Base-by-base conservation (phyloP, 2,329 filamentous ascomycete genomes). In the Pseudofabraea citricarpa region DNA sequence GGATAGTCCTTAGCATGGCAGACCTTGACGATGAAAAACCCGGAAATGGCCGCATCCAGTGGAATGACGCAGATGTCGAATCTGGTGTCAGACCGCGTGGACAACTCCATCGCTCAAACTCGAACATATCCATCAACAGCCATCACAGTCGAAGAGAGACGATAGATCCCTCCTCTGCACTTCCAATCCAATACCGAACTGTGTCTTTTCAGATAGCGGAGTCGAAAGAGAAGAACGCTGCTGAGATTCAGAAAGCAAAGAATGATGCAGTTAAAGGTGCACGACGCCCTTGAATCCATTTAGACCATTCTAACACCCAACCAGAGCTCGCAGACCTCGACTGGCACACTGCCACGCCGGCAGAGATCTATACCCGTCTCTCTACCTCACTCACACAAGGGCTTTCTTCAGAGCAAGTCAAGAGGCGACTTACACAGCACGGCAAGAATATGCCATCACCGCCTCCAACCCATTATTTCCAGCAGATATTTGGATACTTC, bases 391-490 rank as follows among this genome's bases (percentile, higher is more conserved):
- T 70, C 12, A 63, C 62, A 2, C 64, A 73, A 41, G 85, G 85
- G 40, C 72, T 90, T 1, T 83, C 81, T 0, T 55, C 61, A 5
- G 72, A 81, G 9, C 76, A 83, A 55, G 73, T 74, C 38, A 65
- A 70, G 29, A 69, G 73, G 19, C 74, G 77, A 27, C 59, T 77
- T 6, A 68, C 67, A 33, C 70, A 84, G 56, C 76, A 84, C 63
- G 85, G 85, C 26, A 75, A 66, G 46, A 90, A 90, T 56, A 72
- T 74, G 6, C 81, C 81, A 4, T 80, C 83, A 4, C 74, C 79
- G 3, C 79, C 84, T 2, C 78, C 81, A 12, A 83, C 80, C 4
- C 75, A 74, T 47, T 72, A 74, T 49, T 60, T 80, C 35, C 68
- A 69, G 33, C 78, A 77, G 47, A 72, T 81, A 5, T 64, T 83